Evolutionary conservation across 2,329 filamentous ascomycete species (phyloP).

Genomic region (Epichloe typhina): DNA sequence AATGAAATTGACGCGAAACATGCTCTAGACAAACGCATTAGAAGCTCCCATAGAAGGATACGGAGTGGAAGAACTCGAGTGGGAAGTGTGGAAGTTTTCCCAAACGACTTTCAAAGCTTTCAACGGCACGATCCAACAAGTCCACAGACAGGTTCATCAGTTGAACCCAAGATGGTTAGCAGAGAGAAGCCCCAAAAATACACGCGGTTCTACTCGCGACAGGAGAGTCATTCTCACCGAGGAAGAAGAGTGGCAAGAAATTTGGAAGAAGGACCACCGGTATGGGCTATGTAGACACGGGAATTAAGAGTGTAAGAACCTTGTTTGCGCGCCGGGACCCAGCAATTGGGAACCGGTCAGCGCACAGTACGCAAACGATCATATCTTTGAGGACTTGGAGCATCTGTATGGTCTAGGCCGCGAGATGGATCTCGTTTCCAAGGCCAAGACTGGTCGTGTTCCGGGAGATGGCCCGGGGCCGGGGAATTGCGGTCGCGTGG

Average conservation of each 20-base stretch:
- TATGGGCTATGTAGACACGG: not conserved
- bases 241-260: not conserved
- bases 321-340: not conserved
- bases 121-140: not conserved
- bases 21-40: not conserved
- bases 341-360: not conserved
- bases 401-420: no score
- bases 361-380: no score
- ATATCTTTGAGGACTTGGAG: no score
- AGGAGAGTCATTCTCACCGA: not conserved
- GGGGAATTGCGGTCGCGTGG: not conserved
- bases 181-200: not conserved
- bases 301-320: not conserved
- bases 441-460: not conserved
- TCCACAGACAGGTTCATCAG: not conserved
- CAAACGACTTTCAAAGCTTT: not conserved
- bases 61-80: not conserved
- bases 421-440: not conserved
- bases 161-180: not conserved
- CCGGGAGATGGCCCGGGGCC: not conserved
- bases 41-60: not conserved
- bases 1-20: not conserved
- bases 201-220: not conserved
- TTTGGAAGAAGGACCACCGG: not conserved
- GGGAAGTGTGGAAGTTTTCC: not conserved